Evolutionary conservation across 495 filamentous ascomycete species (phyloP), one percentile per base, ranked within the genome.

Genomic region (Hypoxylon cercidicola): DNA sequence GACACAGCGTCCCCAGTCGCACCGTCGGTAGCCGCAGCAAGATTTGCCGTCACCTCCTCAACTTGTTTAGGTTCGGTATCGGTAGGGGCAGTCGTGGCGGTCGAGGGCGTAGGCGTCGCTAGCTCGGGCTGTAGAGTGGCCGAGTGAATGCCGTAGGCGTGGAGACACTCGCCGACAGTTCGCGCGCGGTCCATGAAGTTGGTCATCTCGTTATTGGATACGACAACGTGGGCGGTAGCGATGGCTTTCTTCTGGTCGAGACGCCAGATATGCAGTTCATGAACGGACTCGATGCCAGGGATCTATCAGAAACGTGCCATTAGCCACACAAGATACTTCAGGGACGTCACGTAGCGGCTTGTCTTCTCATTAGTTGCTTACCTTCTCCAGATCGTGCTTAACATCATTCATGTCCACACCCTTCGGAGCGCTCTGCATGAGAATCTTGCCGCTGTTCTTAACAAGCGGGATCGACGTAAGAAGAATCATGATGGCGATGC

Each of bases 231-330:
- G 1, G 94, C 85, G 0, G 89, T 90, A 4, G 93, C 93, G 15
- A 98, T 87, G 49, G 91, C 79, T 74, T 97, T 97, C n/a, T 89
- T 87, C 72, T 97, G 91, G 56, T 88, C 91, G 19, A 98, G 83
- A 52, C 93, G 90, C 94, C 94, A 98, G 49, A 97, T 90, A 71
- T 98, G 94, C 15, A 97, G 79, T 68, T 98, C 93, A 74, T 97
- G 94, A 39, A 93, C 90, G 25, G 88, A 88, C 47, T 89, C 78
- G 49, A 97, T 84, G 52, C 93, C 94, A 1, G 87, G 88, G 21
- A 97, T 88, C 62, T 88, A 52, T 32, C 4, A 20, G 1, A 2
- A 45, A 18, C 23, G 0, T 35, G 18, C 20, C 37, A 11, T 37
- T 47, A 32, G 50, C 30, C 30, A 32, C 10, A 10, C 30, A 32